Evolutionary conservation across 1,284 basidiomycete species (phyloP), one percentile per base, ranked within the genome.

Genomic region (Thecaphora thlaspeos): DNA sequence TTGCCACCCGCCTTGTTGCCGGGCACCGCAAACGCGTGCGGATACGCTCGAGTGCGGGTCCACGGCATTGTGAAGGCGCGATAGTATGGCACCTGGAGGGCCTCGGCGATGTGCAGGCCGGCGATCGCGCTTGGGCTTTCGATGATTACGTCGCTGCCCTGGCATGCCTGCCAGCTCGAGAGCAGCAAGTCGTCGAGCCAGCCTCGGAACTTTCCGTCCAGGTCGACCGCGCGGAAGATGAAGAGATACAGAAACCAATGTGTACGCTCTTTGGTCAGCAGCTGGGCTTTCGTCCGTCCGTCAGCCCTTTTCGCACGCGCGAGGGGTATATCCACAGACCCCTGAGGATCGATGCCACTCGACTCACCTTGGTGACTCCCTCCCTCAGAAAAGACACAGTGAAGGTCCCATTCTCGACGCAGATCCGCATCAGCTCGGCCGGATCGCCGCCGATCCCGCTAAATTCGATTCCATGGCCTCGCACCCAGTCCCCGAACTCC

Each of bases 41-140:
- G 94, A 78, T 97, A 98, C 4, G 90, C 91, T 70, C 91, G 86
- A 19, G 79, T 90, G 51, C 87, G 82, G 39, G 82, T 84, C 85
- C 86, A 87, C 10, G 86, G 87, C 88, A 89, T 89, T 19, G 88
- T 88, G 77, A 89, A 89, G 2, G 90, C 89, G 67, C 90, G 83
- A 80, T 88, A 97, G 79, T 94, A 98, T 2, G 94, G 94, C 48
- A 97, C 91, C 28, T 82, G 83, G 17, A 98, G 82, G 1, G 90
- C 91, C 77, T 98, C 94, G 17, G 94, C 94, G 48, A 98, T 91
- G 71, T 98, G 94, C 57, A 90, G 89, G n/a, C 94, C 94, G n/a
- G 88, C 91, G 88, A 97, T 97, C 5, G 94, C 91, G 74, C 89
- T 92, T 0, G 94, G 94, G 71, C 89, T 91, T 80, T 98, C 94